Conservation (phyloP, 2,329 filamentous ascomycete genomes). For the Parascedosporium putredinis region DNA sequence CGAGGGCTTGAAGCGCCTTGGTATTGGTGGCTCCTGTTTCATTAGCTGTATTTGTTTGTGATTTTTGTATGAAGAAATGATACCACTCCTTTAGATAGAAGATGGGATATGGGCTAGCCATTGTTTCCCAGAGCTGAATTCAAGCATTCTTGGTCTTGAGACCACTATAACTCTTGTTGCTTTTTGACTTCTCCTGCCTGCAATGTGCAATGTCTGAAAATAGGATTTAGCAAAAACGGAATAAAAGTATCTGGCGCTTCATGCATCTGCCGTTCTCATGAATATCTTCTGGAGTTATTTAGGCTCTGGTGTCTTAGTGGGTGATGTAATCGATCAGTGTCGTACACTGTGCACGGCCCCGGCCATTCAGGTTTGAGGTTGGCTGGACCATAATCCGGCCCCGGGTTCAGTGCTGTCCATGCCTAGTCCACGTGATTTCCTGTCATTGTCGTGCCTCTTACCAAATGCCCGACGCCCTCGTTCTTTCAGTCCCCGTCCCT, state of each 20-base stretch:
- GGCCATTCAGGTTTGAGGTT: no score
- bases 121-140: neutral
- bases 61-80: conserved; percentile 4
- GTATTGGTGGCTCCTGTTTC: neutral
- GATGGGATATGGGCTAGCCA: neutral
- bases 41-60: neutral
- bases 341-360: no score
- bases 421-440: conserved; percentile 21
- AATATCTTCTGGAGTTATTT: no score
- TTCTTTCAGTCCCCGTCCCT: no score
- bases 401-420: neutral
- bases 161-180: neutral
- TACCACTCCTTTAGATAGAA: conserved; percentile 2
- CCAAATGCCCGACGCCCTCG: no score
- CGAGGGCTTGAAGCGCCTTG: no score
- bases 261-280: no score
- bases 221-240: neutral
- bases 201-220: neutral
- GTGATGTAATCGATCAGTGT: no score
- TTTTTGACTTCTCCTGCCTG: neutral
- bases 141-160: neutral
- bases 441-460: conserved; percentile 14
- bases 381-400: no score
- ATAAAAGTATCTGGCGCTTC: no score
- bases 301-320: no score